These are phyloP conservation scores for Cynanchum wilfordii DNA, from an alignment of 257 asterid species.

Conservation along the genomic window DNA sequence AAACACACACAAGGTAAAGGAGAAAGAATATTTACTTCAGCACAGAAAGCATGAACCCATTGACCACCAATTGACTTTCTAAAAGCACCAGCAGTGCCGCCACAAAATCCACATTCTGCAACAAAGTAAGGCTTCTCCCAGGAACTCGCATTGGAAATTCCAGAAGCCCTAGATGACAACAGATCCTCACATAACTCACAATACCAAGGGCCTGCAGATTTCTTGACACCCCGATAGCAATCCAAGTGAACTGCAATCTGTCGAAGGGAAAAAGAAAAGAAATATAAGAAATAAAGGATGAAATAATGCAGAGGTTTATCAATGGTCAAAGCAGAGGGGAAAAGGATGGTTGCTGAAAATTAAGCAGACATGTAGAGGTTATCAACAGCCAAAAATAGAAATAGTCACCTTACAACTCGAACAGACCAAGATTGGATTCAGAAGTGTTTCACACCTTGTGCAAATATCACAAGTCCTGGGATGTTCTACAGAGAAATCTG, in stretches of 20 bases:
- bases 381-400: constrained; percentile 1
- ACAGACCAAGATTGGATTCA: constrained; percentile 81
- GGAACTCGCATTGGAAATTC: constrained; percentile 44
- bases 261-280: constrained; percentile 2
- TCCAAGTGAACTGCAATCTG: constrained; percentile 98
- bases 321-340: no score
- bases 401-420: constrained; percentile 81
- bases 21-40: constrained; percentile 63
- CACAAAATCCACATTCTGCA: constrained; percentile 92
- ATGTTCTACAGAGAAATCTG: constrained; percentile 54
- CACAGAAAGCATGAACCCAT: constrained; percentile 98
- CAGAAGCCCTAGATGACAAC: constrained; percentile 53
- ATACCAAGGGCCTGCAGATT: constrained; percentile 81
- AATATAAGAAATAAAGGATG: neutral
- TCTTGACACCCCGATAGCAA: constrained; percentile 79
- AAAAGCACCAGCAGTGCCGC: constrained; percentile 97
- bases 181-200: constrained; percentile 91
- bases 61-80: constrained; percentile 83
- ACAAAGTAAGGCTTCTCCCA: constrained; percentile 72
- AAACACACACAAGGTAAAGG: constrained; percentile 14
- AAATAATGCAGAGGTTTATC: no score
- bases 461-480: constrained; percentile 84
- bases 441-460: constrained; percentile 67
- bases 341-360: neutral
- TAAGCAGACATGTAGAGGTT: neutral